Conservation (phyloP, 352 stramenopile genomes). For the Peronospora farinosa region DNA sequence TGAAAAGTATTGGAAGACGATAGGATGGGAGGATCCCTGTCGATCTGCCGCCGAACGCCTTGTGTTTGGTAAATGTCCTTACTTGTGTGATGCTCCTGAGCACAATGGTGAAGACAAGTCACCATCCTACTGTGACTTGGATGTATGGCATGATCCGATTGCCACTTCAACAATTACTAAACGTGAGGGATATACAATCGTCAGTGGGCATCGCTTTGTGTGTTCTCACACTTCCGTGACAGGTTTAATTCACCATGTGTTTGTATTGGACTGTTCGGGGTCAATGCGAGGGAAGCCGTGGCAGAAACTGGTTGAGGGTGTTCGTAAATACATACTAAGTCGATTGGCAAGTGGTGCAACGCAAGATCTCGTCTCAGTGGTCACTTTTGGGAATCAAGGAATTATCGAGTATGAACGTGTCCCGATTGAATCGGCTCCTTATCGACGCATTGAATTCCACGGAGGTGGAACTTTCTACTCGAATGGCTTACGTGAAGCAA, state of each 20-base stretch:
- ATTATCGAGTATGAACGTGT: conserved; percentile 26
- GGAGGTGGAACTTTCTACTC: conserved; percentile 34
- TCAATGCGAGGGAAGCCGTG: conserved; percentile 40
- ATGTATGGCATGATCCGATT: conserved; percentile 27
- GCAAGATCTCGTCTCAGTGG: conserved; percentile 35
- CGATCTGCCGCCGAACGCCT: conserved; percentile 20
- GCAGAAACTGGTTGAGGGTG: conserved; percentile 13
- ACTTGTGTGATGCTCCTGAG: conserved; percentile 28
- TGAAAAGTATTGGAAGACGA: conserved; percentile 40
- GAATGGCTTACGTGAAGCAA: conserved; percentile 26
- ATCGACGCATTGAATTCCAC: conserved; percentile 16
- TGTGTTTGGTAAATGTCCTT: conserved; percentile 33
- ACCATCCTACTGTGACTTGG: conserved; percentile 24
- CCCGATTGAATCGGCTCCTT: conserved; percentile 1
- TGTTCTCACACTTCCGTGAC: conserved; percentile 27
- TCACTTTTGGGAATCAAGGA: conserved; percentile 33
- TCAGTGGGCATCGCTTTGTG: conserved; percentile 32
- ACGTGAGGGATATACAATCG: conserved; percentile 9
- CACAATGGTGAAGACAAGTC: conserved; percentile 22
- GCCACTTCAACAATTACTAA: too few relatives aligned
- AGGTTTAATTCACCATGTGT: conserved; percentile 34
- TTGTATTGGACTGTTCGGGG: conserved; percentile 43
- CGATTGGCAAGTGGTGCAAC: conserved; percentile 7
- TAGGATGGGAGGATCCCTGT: conserved; percentile 50
- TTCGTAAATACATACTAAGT: conserved; percentile 25